Percentiles rank a stretch among this genome's conserved stretches.
Conservation (phyloP, 257 asterid species). For the Rauvolfia tetraphylla region DNA sequence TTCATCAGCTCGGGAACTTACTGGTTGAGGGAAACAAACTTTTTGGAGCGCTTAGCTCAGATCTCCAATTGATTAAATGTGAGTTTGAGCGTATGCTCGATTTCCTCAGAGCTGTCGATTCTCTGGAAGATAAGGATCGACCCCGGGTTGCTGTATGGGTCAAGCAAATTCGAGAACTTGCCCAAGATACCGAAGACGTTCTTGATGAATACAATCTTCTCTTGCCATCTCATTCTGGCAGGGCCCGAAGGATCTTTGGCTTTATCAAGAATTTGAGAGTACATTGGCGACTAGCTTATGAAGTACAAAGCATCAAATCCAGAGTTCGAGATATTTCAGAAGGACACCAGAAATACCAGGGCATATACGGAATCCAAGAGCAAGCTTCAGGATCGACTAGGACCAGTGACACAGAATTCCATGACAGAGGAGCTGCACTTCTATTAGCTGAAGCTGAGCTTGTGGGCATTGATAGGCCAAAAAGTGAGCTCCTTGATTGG, state of each 20-base stretch:
- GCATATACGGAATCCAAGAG: background rate
- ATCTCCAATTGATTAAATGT: constrained; percentile 11
- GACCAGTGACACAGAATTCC: background rate
- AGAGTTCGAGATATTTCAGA: constrained; percentile 12
- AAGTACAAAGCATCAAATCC: constrained; percentile 6
- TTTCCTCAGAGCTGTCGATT: constrained; percentile 16
- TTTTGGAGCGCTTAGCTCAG: background rate
- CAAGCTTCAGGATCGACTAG: background rate
- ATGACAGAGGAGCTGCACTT: constrained; percentile 12
- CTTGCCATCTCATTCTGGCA: background rate
- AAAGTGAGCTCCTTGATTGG: constrained; percentile 8
- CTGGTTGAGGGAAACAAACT: too few species aligned
- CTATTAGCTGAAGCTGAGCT: constrained; percentile 15
- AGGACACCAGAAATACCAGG: constrained; percentile 10
- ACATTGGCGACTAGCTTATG: constrained; percentile 13
- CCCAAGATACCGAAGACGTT: background rate
- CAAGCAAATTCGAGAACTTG: background rate
- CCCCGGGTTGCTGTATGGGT: background rate
- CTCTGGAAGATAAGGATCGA: background rate
- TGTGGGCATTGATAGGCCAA: constrained; percentile 20
- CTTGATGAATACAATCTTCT: background rate
- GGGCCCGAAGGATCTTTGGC: too few species aligned
- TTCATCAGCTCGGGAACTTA: too few species aligned
- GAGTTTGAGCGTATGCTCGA: constrained; percentile 16
- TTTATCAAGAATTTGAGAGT: constrained; percentile 6